Evolutionary conservation across 805 yeast species (phyloP).

Genomic region (Yamadazyma laniorum): DNA sequence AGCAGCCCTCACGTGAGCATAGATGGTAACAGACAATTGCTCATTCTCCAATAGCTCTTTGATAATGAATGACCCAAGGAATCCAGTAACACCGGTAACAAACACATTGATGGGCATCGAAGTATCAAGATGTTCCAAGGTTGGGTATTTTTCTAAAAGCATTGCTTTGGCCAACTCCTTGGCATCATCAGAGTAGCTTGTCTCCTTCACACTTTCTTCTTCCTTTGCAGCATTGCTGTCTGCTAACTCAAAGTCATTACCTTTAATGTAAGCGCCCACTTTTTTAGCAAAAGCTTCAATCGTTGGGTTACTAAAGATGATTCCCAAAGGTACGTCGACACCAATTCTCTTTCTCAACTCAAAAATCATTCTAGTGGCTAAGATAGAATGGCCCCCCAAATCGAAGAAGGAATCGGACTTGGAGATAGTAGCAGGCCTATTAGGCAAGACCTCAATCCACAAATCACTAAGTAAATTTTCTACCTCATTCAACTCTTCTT

Average conservation of each 20-base stretch:
- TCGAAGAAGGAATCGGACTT: conserved; percentile 92
- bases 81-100: conserved; percentile 95
- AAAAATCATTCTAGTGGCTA: conserved; percentile 96
- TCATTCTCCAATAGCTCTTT: conserved; percentile 67
- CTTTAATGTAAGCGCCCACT: conserved; percentile 55
- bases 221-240: conserved; percentile 20
- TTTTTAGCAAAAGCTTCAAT: conserved; percentile 73
- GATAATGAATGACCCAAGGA: conserved; percentile 86
- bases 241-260: conserved; percentile 47
- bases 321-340: conserved; percentile 84
- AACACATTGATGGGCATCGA: conserved; percentile 56
- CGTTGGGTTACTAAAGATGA: conserved; percentile 87
- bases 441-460: conserved; percentile 86
- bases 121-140: conserved; percentile 35
- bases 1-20: conserved; percentile 89
- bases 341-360: conserved; percentile 76
- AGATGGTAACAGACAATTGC: conserved; percentile 53
- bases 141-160: conserved; percentile 46
- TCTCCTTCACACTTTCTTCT: conserved; percentile 29
- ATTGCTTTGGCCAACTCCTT: conserved; percentile 40
- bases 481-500: conserved; percentile 52
- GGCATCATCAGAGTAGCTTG: conserved; percentile 72
- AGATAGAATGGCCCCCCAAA: conserved; percentile 95
- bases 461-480: conserved; percentile 73
- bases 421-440: conserved; percentile 71